Conservation (phyloP, 106 monocot species). For the Alisma plantagoaquatica region DNA sequence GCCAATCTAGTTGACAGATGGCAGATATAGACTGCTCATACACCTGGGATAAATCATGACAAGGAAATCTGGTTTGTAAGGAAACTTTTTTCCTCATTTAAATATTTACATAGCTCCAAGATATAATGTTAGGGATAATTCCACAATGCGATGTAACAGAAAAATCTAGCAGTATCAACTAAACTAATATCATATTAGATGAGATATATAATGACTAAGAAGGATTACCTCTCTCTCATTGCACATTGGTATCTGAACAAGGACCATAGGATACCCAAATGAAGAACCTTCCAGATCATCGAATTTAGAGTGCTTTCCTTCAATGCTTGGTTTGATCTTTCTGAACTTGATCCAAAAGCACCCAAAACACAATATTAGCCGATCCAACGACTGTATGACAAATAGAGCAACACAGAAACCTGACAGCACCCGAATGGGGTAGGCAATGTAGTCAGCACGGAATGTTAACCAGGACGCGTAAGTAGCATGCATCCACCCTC, state of each 20-base stretch:
- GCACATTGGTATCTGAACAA: conserved; percentile 78
- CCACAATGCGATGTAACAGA: not conserved
- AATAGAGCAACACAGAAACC: conserved; percentile 48
- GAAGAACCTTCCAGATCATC: conserved; percentile 7
- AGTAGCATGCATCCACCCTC: conserved; percentile 24
- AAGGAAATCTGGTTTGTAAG: too few relatives aligned
- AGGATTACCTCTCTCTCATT: conserved; percentile 29
- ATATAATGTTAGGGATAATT: not conserved
- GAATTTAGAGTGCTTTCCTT: conserved; percentile 8
- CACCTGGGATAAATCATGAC: conserved; percentile 24
- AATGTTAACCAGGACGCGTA: conserved; percentile 48
- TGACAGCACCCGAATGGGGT: conserved; percentile 27
- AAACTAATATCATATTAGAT: not conserved
- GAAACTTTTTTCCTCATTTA: too few relatives aligned
- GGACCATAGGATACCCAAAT: conserved; percentile 41
- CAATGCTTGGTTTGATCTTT: conserved; percentile 32
- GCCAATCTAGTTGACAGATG: conserved; percentile 58
- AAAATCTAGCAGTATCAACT: not conserved
- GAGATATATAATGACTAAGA: not conserved
- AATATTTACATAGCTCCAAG: not conserved
- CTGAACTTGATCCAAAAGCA: conserved; percentile 64
- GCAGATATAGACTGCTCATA: conserved; percentile 73
- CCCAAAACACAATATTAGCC: conserved; percentile 37
- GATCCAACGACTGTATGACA: conserved; percentile 43
- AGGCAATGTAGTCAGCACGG: conserved; percentile 37